These are phyloP conservation scores for Botryosphaeria agaves DNA, from an alignment of 2,329 filamentous ascomycete species.

Conservation along the genomic window DNA sequence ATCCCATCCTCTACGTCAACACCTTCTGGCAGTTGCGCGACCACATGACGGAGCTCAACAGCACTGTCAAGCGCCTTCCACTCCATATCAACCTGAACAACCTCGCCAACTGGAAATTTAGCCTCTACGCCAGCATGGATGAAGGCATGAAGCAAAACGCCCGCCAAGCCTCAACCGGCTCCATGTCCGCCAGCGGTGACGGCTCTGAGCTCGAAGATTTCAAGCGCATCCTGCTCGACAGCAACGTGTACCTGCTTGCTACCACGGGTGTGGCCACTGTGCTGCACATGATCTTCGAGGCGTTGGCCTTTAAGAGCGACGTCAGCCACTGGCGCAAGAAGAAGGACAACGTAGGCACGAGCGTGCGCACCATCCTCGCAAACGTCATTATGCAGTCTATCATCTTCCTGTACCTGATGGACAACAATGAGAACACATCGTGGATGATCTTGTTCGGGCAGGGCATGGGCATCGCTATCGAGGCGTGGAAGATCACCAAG, in stretches of 20 bases:
- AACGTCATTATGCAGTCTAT: conserved; percentile 96
- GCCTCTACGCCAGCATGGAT: conserved; percentile 67
- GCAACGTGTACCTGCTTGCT: conserved; percentile 76
- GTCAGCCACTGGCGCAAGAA: conserved; percentile 98
- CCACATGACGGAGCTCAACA: conserved; percentile 85
- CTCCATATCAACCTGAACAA: conserved; percentile 74
- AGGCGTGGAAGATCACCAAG: conserved; percentile 94
- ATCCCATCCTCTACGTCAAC: conserved; percentile 80
- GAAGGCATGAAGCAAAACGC: conserved; percentile 72
- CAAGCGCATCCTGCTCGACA: conserved; percentile 88
- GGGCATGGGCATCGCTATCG: conserved; percentile 62
- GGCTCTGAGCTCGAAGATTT: conserved; percentile 93
- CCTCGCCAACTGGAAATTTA: conserved; percentile 77
- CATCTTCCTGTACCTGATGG: conserved; percentile 91
- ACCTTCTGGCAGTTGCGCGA: conserved; percentile 91
- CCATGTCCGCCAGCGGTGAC: conserved; percentile 57
- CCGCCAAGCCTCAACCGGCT: conserved; percentile 58
- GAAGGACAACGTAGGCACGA: conserved; percentile 97
- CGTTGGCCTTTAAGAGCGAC: conserved; percentile 90
- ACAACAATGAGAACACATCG: conserved; percentile 93
- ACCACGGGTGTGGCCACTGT: conserved; percentile 75
- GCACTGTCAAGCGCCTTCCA: conserved; percentile 67
- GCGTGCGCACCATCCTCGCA: conserved; percentile 84
- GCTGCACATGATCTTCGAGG: conserved; percentile 88
- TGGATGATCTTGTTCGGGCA: conserved; percentile 98